A percentile compares a stretch with the other conserved stretches of the same genome.
These are phyloP conservation scores for Coemansia sp. DNA, from an alignment of 192 early-diverging fungal genomes.

Conservation along the genomic window DNA sequence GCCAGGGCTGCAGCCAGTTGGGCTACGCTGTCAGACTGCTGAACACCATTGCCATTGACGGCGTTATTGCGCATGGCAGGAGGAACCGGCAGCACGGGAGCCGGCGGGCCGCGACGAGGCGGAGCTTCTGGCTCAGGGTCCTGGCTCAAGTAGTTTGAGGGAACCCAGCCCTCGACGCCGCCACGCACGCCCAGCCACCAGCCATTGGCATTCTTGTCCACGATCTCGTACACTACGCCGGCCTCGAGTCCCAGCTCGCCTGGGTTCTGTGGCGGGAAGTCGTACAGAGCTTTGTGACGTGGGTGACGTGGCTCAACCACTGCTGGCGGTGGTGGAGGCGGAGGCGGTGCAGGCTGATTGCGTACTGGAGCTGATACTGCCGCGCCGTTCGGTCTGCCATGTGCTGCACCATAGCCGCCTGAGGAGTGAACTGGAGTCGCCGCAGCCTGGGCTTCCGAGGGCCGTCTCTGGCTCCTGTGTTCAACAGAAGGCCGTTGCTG, in stretches of 20 bases:
- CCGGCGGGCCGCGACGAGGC: slow-evolving; percentile 13
- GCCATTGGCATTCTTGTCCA: slow-evolving; percentile 66
- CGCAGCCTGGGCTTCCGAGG: background rate
- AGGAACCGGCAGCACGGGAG: slow-evolving; percentile 35
- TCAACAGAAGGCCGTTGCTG: slow-evolving; percentile 11
- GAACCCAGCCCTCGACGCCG: slow-evolving; percentile 75
- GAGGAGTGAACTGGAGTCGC: background rate
- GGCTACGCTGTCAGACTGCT: slow-evolving; percentile 46
- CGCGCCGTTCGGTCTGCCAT: slow-evolving; percentile 2
- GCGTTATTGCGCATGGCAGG: slow-evolving; percentile 31
- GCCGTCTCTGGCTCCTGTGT: background rate
- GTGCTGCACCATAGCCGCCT: background rate
- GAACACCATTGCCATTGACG: slow-evolving; percentile 2
- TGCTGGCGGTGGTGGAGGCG: slow-evolving; percentile 65
- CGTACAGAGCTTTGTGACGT: slow-evolving; percentile 69
- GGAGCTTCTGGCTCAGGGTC: slow-evolving; percentile 65
- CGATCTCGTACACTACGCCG: slow-evolving; percentile 71
- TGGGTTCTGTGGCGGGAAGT: slow-evolving; percentile 64
- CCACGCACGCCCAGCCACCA: slow-evolving; percentile 61
- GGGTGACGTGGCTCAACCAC: slow-evolving; percentile 57
- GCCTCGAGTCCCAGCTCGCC: slow-evolving; percentile 71
- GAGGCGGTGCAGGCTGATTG: slow-evolving; percentile 31
- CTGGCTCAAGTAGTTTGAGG: slow-evolving; percentile 76
- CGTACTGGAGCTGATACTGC: slow-evolving; percentile 20
- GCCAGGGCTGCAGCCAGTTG: slow-evolving; percentile 53